Percentiles rank a stretch among this genome's conserved stretches.
phyloP scores from a whole-genome alignment of 345 rosid genomes.

The Eucalyptus cloeziana region DNA sequence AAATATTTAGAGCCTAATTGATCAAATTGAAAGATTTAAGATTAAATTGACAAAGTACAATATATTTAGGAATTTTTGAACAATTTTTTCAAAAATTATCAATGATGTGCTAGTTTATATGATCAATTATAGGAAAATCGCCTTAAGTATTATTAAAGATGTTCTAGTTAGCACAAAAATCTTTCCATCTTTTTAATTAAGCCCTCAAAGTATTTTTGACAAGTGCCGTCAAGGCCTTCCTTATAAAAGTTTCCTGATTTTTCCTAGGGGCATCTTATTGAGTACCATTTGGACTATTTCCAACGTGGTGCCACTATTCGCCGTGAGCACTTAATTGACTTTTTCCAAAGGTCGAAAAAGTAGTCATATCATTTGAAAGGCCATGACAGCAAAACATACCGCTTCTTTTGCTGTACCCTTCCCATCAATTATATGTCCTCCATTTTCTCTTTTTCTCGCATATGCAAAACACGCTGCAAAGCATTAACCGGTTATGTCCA shows the following conservation, averaged over 20 bases:
- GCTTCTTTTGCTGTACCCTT: not conserved
- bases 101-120: not conserved
- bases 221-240: not conserved
- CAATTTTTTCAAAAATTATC: not conserved
- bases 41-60: too few relatives aligned
- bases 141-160: not conserved
- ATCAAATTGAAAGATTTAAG: rapidly evolving
- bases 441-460: not conserved
- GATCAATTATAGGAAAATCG: not conserved
- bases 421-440: not conserved
- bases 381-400: not conserved
- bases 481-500: not conserved
- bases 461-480: not conserved
- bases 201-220: not conserved
- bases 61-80: too few relatives aligned
- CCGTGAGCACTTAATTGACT: not conserved
- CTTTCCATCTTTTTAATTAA: not conserved
- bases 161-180: not conserved
- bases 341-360: not conserved
- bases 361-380: not conserved
- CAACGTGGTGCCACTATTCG: not conserved
- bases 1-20: too few relatives aligned
- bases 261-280: not conserved
- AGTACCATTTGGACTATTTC: not conserved
- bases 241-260: not conserved